These are phyloP conservation scores for Corylus avellana DNA, from an alignment of 306 rosid species.

Conservation along the genomic window DNA sequence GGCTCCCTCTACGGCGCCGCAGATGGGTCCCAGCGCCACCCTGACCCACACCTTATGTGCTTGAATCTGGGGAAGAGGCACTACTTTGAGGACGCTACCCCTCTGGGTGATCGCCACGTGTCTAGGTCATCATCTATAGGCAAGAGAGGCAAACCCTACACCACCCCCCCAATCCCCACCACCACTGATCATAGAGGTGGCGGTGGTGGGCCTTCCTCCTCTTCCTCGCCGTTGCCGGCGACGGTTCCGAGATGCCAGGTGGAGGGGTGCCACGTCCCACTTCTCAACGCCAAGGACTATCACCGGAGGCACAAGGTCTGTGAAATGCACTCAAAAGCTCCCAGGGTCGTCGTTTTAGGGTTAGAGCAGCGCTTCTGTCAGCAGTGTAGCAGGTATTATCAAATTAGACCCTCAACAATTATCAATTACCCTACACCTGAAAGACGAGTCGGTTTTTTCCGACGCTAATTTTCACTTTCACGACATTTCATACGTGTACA, in stretches of 20 bases:
- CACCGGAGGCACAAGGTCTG: conserved; percentile 96
- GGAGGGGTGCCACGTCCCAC: conserved; percentile 88
- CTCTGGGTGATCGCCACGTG: conserved; percentile 31
- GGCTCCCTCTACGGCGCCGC: conserved; percentile 27
- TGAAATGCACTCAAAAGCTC: conserved; percentile 93
- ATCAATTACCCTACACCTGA: too few relatives aligned
- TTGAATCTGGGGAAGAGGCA: conserved; percentile 93
- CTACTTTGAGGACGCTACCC: conserved; percentile 68
- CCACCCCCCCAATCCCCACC: too few relatives aligned
- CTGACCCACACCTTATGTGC: conserved; percentile 78
- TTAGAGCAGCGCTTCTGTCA: conserved; percentile 93
- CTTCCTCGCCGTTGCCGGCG: conserved; percentile 12
- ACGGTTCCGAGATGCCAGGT: conserved; percentile 81
- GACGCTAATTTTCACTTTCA: too few relatives aligned
- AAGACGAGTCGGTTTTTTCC: too few relatives aligned
- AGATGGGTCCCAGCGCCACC: conserved; percentile 47
- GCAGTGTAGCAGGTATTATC: conserved; percentile 81
- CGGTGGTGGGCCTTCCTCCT: background rate
- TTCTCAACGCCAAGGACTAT: conserved; percentile 78
- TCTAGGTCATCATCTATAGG: conserved; percentile 32
- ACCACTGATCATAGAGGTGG: conserved; percentile 2
- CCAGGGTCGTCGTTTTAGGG: conserved; percentile 75
- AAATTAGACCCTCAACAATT: too few relatives aligned
- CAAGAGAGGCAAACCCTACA: conserved; percentile 49
- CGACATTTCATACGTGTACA: too few relatives aligned